Percentiles rank a stretch among this genome's conserved stretches.
Evolutionary conservation across 306 rosid genomes (phyloP).

Genomic region (Quercus alba): DNA sequence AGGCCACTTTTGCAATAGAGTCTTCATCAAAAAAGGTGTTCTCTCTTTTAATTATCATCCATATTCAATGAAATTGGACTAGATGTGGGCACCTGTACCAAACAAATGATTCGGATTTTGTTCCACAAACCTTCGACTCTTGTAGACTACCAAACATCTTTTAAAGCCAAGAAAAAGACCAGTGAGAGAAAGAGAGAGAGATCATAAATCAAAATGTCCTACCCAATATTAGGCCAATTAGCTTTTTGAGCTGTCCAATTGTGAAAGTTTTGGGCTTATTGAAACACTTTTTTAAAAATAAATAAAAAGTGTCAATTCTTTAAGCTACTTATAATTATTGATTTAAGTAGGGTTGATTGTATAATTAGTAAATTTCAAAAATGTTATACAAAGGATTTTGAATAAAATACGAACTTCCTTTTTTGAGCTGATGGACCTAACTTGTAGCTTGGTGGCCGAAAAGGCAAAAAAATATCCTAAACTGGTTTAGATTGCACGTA

Average conservation of each 20-base stretch:
- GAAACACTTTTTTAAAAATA: too few relatives aligned
- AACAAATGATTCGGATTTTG: background rate
- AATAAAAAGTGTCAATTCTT: too few relatives aligned
- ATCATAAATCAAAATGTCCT: slow-evolving; percentile 12
- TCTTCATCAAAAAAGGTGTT: background rate
- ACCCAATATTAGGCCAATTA: background rate
- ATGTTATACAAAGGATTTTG: too few relatives aligned
- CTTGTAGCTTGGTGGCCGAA: too few relatives aligned
- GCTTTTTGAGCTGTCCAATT: slow-evolving; percentile 3
- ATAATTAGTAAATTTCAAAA: too few relatives aligned
- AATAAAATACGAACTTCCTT: too few relatives aligned
- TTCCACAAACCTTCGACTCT: slow-evolving; percentile 16
- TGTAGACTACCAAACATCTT: slow-evolving; percentile 16
- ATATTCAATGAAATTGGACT: background rate
- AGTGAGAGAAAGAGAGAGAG: background rate
- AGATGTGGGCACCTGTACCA: background rate
- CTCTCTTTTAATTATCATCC: background rate
- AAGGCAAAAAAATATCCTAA: too few relatives aligned
- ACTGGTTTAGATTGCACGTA: too few relatives aligned
- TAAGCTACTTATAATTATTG: too few relatives aligned
- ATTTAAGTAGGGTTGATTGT: too few relatives aligned
- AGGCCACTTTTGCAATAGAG: background rate
- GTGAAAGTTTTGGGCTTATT: too few relatives aligned
- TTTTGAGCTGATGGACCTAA: too few relatives aligned
- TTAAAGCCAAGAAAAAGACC: slow-evolving; percentile 22